Percentiles rank a stretch among this genome's conserved stretches.
Evolutionary conservation across 2,329 filamentous ascomycete species (phyloP).

Genomic region (Fusarium falciforme): DNA sequence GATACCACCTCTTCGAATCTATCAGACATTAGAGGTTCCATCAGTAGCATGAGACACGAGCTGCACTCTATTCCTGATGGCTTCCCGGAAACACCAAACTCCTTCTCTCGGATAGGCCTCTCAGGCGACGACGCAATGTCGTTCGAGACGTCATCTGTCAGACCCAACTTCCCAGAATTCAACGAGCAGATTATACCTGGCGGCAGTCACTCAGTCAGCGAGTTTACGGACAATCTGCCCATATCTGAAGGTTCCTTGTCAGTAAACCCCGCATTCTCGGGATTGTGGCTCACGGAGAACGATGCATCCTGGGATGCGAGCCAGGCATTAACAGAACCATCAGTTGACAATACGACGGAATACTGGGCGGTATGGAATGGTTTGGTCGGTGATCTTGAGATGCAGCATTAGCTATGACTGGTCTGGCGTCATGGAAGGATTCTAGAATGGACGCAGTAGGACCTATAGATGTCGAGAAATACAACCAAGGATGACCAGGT

Average conservation of each 20-base stretch:
- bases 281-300: neutral
- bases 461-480: too few species aligned
- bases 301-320: neutral
- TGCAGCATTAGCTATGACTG: neutral
- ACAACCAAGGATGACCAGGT: too few species aligned
- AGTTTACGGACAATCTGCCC: neutral
- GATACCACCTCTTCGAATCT: neutral
- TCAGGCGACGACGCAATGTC: neutral
- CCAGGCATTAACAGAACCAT: neutral
- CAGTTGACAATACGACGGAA: neutral
- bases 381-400: neutral
- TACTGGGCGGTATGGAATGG: neutral
- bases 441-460: neutral
- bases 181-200: neutral
- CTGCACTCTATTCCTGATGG: neutral
- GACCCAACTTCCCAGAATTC: neutral
- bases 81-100: neutral
- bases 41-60: constrained; percentile 5
- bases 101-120: too few species aligned
- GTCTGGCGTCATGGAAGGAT: neutral
- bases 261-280: neutral
- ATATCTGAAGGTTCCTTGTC: neutral
- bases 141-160: neutral
- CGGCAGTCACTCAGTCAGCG: neutral
- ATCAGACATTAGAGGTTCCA: neutral